These are phyloP conservation scores for Malus sieversii DNA, from an alignment of 306 rosid species.

Conservation along the genomic window DNA sequence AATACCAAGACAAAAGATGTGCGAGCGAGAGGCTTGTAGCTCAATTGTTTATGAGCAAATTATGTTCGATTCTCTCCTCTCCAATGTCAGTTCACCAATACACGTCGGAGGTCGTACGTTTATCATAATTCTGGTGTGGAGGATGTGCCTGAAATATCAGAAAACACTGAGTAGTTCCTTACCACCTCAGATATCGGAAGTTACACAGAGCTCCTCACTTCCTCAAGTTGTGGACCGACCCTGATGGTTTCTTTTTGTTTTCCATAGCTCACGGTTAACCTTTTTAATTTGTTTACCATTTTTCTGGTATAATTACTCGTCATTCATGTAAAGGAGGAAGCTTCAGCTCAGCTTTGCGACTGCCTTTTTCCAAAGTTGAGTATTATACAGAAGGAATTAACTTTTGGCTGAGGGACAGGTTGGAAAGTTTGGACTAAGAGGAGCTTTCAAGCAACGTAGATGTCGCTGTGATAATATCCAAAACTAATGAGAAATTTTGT, in stretches of 20 bases:
- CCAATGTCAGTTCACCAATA: no score
- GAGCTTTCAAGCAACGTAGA: neutral
- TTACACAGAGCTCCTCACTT: constrained; percentile 36
- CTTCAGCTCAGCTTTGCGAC: neutral
- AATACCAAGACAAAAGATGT: no score
- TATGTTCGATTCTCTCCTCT: no score
- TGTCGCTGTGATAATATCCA: no score
- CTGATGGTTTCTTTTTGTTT: neutral
- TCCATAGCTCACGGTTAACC: neutral
- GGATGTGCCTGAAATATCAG: constrained; percentile 50
- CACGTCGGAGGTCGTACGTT: neutral
- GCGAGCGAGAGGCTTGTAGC: no score
- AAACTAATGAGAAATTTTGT: no score
- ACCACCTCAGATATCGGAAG: constrained; percentile 52
- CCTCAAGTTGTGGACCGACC: constrained; percentile 33
- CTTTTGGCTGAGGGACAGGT: neutral
- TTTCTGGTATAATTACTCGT: neutral
- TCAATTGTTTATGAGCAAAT: no score
- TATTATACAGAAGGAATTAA: neutral
- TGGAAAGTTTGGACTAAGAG: no score
- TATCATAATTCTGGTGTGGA: constrained; percentile 8
- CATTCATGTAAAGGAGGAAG: neutral
- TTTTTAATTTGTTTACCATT: neutral
- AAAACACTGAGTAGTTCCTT: constrained; percentile 36
- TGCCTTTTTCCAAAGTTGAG: neutral